Conservation (phyloP, 441 rosid species). For the Omphalea diandra region DNA sequence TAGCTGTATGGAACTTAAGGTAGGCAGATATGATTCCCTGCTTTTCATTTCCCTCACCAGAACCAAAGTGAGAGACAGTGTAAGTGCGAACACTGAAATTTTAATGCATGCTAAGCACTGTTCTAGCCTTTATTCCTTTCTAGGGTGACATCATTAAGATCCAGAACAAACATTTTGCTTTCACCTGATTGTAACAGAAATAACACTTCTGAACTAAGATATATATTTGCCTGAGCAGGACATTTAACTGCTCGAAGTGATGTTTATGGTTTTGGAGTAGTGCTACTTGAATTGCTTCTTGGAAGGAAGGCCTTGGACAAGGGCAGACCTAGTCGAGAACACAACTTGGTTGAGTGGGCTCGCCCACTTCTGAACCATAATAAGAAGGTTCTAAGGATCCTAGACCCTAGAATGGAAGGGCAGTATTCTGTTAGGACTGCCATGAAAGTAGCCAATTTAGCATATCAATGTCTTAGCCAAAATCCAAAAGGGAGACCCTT, state of each 20-base stretch:
- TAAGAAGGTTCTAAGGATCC: constrained; percentile 79
- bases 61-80: background rate
- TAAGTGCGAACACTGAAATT: background rate
- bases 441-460: constrained; percentile 75
- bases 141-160: background rate
- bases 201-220: constrained; percentile 11
- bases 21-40: background rate
- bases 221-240: constrained; percentile 45
- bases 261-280: constrained; percentile 95
- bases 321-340: constrained; percentile 88
- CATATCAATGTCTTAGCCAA: constrained; percentile 92
- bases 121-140: background rate
- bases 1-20: too few relatives aligned
- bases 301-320: constrained; percentile 97
- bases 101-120: background rate
- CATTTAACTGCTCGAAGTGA: constrained; percentile 95
- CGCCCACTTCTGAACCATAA: constrained; percentile 82
- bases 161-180: background rate
- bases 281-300: constrained; percentile 90
- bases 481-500: constrained; percentile 96
- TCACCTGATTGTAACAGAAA: background rate
- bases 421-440: constrained; percentile 64
- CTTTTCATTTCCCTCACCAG: background rate
- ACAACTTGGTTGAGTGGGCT: constrained; percentile 98
- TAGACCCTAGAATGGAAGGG: constrained; percentile 95